These are phyloP conservation scores for Globisporangium lucens DNA, from an alignment of 352 stramenopile species.

Conservation along the genomic window DNA sequence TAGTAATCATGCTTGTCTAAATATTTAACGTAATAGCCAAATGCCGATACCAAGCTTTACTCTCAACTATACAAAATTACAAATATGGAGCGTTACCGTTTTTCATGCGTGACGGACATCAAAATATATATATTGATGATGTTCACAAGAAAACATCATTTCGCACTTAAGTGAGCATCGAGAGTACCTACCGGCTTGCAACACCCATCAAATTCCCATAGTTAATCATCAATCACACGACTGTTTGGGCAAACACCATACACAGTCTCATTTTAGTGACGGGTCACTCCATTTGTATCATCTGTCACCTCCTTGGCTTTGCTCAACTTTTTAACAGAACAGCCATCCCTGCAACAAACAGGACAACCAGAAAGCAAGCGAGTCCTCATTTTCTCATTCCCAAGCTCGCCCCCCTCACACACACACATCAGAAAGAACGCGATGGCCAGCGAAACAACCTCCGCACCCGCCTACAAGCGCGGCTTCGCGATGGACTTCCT, in stretches of 20 bases:
- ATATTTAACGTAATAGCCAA: no score
- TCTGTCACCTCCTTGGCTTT: no score
- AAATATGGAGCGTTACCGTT: no score
- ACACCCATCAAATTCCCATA: not conserved
- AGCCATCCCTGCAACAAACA: not conserved
- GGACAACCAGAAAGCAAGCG: not conserved
- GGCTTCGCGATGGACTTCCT: slow-evolving; percentile 70
- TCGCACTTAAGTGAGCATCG: not conserved
- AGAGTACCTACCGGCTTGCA: not conserved
- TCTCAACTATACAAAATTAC: no score
- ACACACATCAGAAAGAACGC: not conserved
- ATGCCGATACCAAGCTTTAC: no score
- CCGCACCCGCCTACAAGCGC: slow-evolving; percentile 22
- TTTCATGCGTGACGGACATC: no score
- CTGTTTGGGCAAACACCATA: slow-evolving; percentile 1
- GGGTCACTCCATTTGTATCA: not conserved
- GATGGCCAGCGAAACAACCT: slow-evolving; percentile 7
- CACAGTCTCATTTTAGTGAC: not conserved
- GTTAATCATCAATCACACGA: not conserved
- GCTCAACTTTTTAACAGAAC: not conserved
- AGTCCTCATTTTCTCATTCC: not conserved
- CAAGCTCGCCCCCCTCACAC: slow-evolving; percentile 1
- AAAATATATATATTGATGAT: no score
- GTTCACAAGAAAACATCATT: not conserved
- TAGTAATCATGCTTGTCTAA: no score